A percentile compares a stretch with the other conserved stretches of the same genome.
Evolutionary conservation across 2,329 filamentous ascomycete genomes (phyloP).

Genomic region (Colletotrichum tropicale): DNA sequence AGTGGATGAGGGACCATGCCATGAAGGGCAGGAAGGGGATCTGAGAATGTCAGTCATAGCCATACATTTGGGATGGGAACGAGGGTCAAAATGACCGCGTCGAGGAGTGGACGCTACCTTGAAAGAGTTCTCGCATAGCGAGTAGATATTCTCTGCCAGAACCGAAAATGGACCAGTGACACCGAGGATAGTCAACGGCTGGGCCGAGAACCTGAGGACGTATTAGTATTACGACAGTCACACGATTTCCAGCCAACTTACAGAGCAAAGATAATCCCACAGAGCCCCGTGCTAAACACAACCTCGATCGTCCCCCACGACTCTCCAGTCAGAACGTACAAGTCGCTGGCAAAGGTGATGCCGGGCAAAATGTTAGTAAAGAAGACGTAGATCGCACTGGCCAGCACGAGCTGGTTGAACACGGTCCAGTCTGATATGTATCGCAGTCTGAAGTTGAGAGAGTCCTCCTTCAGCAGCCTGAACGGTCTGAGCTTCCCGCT

Average conservation of each 20-base stretch:
- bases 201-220: constrained; percentile 52
- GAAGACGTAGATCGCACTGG: constrained; percentile 69
- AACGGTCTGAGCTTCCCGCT: constrained; percentile 54
- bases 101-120: constrained; percentile 40
- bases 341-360: constrained; percentile 70
- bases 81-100: neutral
- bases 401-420: constrained; percentile 69
- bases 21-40: constrained; percentile 69
- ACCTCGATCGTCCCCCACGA: constrained; percentile 72
- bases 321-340: constrained; percentile 65
- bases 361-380: constrained; percentile 71
- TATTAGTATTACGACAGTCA: neutral
- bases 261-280: constrained; percentile 67
- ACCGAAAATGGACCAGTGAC: constrained; percentile 73
- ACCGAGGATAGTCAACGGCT: constrained; percentile 69
- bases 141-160: constrained; percentile 68
- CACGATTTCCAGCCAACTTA: constrained; percentile 32
- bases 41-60: constrained; percentile 27
- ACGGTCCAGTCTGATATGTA: constrained; percentile 59
- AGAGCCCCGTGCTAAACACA: constrained; percentile 69
- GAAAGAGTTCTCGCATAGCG: constrained; percentile 59
- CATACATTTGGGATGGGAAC: neutral
- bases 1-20: constrained; percentile 70
- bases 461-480: constrained; percentile 55
- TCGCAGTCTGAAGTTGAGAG: constrained; percentile 47